phyloP scores from a whole-genome alignment of 805 yeast genomes.

The Candida coleopterorum region DNA sequence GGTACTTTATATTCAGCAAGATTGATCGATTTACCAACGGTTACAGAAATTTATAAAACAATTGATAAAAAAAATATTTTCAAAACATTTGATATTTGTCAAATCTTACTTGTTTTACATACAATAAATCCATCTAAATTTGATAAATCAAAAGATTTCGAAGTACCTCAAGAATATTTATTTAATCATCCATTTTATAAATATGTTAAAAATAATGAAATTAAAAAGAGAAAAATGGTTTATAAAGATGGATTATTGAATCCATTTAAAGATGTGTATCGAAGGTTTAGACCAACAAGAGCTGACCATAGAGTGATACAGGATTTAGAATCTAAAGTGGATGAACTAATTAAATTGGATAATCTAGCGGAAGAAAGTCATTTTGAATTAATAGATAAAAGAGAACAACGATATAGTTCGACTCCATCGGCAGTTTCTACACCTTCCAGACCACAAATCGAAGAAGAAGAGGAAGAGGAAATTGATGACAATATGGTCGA shows the following conservation, averaged over 20 bases:
- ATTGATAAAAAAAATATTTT: constrained; percentile 84
- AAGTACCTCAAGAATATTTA: constrained; percentile 30
- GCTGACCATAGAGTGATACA: constrained; percentile 69
- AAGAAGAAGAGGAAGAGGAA: constrained; percentile 30
- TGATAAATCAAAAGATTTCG: constrained; percentile 45
- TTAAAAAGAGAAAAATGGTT: constrained; percentile 42
- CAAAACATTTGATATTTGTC: constrained; percentile 82
- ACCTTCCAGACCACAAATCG: constrained; percentile 21
- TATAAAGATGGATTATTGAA: constrained; percentile 79
- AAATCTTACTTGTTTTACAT: constrained; percentile 73
- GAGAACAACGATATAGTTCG: constrained; percentile 16
- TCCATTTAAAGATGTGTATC: constrained; percentile 67
- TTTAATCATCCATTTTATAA: constrained; percentile 39
- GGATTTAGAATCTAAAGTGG: constrained; percentile 73
- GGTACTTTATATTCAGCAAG: constrained; percentile 75
- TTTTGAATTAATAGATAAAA: constrained; percentile 67
- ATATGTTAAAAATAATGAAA: constrained; percentile 30
- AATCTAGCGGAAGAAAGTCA: constrained; percentile 77
- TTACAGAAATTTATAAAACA: constrained; percentile 82
- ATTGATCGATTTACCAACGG: constrained; percentile 82
- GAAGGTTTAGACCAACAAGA: constrained; percentile 67
- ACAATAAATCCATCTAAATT: constrained; percentile 36
- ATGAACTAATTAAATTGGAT: constrained; percentile 69
- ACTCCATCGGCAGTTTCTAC: constrained; percentile 27
- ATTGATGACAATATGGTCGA: constrained; percentile 24